Conservation (phyloP, 331 rosid genomes). For the Quercus lobata region DNA sequence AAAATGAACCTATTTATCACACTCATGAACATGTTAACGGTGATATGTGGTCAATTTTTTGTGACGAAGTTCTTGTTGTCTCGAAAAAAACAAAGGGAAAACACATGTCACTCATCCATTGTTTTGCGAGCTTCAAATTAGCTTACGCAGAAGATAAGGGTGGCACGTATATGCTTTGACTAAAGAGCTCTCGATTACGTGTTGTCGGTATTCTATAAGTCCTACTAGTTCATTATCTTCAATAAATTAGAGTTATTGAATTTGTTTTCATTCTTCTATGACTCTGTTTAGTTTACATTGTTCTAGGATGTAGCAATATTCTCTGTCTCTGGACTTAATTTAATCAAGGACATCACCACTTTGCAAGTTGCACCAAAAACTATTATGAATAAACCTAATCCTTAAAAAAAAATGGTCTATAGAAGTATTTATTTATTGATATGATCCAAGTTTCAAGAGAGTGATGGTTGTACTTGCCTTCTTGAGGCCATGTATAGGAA, state of each 20-base stretch:
- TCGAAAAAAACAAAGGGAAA: background rate
- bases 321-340: background rate
- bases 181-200: background rate
- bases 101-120: background rate
- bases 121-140: conserved; percentile 5
- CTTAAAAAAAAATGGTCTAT: background rate
- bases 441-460: conserved; percentile 1
- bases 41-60: background rate
- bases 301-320: background rate
- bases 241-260: conserved; percentile 9
- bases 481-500: background rate
- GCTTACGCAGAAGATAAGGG: conserved; percentile 25
- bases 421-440: background rate
- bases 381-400: too few species aligned
- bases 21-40: background rate
- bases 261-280: conserved; percentile 21
- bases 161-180: conserved; percentile 23
- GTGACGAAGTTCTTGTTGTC: background rate
- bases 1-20: background rate
- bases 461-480: conserved; percentile 17
- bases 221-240: background rate
- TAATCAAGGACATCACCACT: background rate
- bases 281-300: conserved; percentile 11
- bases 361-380: background rate
- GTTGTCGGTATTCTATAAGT: background rate